Evolutionary conservation across 352 stramenopile genomes (phyloP).

Genomic region (Globisporangium middletonii): DNA sequence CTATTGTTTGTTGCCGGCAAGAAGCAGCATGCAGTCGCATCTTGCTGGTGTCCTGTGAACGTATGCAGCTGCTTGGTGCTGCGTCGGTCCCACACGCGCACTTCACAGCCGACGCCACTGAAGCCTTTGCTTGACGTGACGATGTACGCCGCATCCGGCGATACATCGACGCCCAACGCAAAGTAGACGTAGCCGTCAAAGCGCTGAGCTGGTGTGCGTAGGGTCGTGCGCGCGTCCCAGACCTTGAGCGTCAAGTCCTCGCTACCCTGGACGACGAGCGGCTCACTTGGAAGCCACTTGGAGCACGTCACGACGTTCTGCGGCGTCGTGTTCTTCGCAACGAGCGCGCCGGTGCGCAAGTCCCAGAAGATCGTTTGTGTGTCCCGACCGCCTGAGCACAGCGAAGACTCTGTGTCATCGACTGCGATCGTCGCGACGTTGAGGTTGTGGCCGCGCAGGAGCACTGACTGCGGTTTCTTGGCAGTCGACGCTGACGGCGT

Average conservation of each 20-base stretch:
- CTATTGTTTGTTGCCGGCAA: conserved; percentile 18
- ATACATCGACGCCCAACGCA: conserved; percentile 55
- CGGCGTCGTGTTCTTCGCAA: conserved; percentile 58
- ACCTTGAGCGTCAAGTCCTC: conserved; percentile 79
- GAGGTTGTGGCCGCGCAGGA: conserved; percentile 47
- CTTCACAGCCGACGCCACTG: conserved; percentile 72
- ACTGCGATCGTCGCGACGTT: conserved; percentile 68
- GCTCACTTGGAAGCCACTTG: conserved; percentile 62
- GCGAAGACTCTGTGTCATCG: conserved; percentile 34
- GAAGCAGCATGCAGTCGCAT: conserved; percentile 72
- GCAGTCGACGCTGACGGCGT: conserved; percentile 5
- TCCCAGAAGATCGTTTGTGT: conserved; percentile 82
- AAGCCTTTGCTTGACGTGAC: conserved; percentile 85
- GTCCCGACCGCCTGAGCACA: conserved; percentile 79
- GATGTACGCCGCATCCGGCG: conserved; percentile 45
- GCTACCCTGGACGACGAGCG: conserved; percentile 65
- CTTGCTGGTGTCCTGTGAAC: conserved; percentile 65
- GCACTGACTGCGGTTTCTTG: conserved; percentile 13
- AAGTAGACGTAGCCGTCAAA: conserved; percentile 80
- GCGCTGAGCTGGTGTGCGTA: conserved; percentile 44
- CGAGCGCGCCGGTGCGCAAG: conserved; percentile 35
- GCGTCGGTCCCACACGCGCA: conserved; percentile 76
- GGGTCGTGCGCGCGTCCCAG: conserved; percentile 57
- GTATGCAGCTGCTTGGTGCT: conserved; percentile 49
- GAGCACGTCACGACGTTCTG: conserved; percentile 86